These are phyloP conservation scores for Diaporthe vaccinii DNA, from an alignment of 2,329 filamentous ascomycete genomes.

Conservation along the genomic window DNA sequence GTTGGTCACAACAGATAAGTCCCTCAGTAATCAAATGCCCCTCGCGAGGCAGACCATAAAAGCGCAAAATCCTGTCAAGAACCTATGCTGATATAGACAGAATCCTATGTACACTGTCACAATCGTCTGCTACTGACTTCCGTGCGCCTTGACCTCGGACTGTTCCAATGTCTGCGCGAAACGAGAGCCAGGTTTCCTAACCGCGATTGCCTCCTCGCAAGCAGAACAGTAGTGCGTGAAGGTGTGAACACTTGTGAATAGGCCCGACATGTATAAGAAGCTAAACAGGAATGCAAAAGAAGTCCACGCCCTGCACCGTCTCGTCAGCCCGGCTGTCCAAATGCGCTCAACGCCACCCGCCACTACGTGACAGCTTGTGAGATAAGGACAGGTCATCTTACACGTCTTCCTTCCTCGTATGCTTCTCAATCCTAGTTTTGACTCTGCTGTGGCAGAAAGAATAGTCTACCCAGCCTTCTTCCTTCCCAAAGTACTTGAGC, in stretches of 20 bases:
- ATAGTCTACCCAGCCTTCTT: conserved; percentile 10
- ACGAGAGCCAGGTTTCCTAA: not conserved
- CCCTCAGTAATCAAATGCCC: not conserved
- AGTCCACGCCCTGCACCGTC: not conserved
- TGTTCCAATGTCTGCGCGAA: not conserved
- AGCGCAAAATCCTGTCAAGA: not conserved
- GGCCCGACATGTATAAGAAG: not conserved
- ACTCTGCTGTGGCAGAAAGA: conserved; percentile 17
- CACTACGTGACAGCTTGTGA: not conserved
- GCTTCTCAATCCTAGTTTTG: conserved; percentile 1
- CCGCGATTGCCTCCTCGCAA: conserved; percentile 7
- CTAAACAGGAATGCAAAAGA: not conserved
- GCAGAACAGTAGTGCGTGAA: not conserved
- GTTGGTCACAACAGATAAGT: too few species aligned
- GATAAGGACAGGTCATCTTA: not conserved
- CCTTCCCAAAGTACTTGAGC: not conserved
- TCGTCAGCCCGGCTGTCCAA: not conserved
- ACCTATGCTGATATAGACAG: too few species aligned
- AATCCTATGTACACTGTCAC: not conserved
- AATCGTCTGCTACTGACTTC: not conserved
- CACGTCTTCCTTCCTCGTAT: not conserved
- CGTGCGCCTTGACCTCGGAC: not conserved
- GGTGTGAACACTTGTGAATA: not conserved
- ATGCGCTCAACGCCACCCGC: not conserved
- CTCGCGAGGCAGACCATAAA: not conserved